These are phyloP conservation scores for Saturnispora silvae DNA, from an alignment of 805 yeast species.

Conservation along the genomic window DNA sequence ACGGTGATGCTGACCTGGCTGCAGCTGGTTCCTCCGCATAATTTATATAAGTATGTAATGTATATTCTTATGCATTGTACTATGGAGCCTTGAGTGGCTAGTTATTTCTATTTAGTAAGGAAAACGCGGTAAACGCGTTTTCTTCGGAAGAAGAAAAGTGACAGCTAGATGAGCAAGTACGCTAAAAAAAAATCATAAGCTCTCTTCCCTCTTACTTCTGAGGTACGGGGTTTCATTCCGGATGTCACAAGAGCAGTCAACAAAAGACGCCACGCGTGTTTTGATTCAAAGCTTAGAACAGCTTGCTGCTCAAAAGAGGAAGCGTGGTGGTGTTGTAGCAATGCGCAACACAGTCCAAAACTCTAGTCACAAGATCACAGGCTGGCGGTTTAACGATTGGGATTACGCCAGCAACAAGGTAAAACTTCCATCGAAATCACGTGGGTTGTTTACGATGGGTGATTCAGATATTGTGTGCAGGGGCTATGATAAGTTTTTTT, in stretches of 20 bases:
- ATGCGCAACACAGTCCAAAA: conserved; percentile 16
- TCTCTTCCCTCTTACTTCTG: too few relatives aligned
- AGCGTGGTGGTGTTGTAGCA: conserved; percentile 21
- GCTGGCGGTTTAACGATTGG: conserved; percentile 89
- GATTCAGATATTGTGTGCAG: conserved; percentile 48
- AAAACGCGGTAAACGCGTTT: too few relatives aligned
- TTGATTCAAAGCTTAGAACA: conserved; percentile 1
- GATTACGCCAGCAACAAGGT: conserved; percentile 56
- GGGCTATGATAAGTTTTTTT: conserved; percentile 94
- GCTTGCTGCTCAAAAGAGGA: conserved; percentile 8
- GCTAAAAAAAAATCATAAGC: too few relatives aligned
- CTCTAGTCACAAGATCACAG: conserved; percentile 16
- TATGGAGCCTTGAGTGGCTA: too few relatives aligned
- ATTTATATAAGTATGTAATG: too few relatives aligned
- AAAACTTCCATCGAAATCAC: conserved; percentile 58
- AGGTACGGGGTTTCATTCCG: too few relatives aligned
- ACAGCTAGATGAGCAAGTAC: too few relatives aligned
- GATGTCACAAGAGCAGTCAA: too few relatives aligned
- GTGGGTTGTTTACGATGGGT: conserved; percentile 63
- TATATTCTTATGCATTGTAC: too few relatives aligned
- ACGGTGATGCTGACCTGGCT: conserved; percentile 48
- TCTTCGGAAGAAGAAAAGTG: too few relatives aligned
- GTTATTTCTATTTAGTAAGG: too few relatives aligned
- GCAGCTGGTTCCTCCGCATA: too few relatives aligned
- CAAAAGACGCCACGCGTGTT: not conserved